Base-by-base conservation (phyloP, 768 basidiomycete genomes). In the Xerocomus spinulosus region DNA sequence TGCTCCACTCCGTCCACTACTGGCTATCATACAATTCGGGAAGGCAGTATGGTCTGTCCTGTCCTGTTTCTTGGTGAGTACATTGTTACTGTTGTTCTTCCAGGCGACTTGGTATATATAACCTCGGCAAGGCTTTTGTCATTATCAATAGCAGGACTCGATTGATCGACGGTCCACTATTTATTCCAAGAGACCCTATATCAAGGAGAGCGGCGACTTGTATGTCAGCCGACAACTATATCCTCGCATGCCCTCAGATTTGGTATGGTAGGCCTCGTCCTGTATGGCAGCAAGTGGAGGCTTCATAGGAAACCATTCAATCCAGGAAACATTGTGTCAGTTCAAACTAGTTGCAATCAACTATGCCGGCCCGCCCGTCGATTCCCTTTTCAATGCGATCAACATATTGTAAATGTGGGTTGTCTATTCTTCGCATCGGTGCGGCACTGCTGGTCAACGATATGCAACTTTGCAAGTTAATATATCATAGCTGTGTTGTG, bases 21-120 rank as follows among this genome's bases (percentile, higher is more conserved):
- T 70, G 69, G 69, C 32, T 64, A 33, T 57, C 68, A 8, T 70
- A 68, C 23, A 54, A 61, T 28, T 70, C 68, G 70, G 65, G 64
- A 33, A 64, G 61, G 43, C 46, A 48, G 38, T 62, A 70, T 21
- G 67, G 69, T 68, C 24, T 23, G 60, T 42, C 23, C 12, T 12
- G 12, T 38, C 13, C 12, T 14, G 14, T 9, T 39, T 24, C 6
- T 24, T 4, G 0, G 5, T 1, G 18, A 20, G 34, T 26, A 9
- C 18, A n/a, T 14, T 40, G 10, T 13, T n/a, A 42, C 18, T 6
- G 18, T 28, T 14, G 12, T 18, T 29, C 17, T 35, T 48, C 13
- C 37, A 66, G 64, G 64, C 2, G 59, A 37, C 9, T 0, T 68
- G 9, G 47, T 67, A 15, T 66, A 66, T 21, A 36, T 40, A 66